Evolutionary conservation across 2,329 filamentous ascomycete genomes (phyloP).

Genomic region (Aureobasidium mangrovei): DNA sequence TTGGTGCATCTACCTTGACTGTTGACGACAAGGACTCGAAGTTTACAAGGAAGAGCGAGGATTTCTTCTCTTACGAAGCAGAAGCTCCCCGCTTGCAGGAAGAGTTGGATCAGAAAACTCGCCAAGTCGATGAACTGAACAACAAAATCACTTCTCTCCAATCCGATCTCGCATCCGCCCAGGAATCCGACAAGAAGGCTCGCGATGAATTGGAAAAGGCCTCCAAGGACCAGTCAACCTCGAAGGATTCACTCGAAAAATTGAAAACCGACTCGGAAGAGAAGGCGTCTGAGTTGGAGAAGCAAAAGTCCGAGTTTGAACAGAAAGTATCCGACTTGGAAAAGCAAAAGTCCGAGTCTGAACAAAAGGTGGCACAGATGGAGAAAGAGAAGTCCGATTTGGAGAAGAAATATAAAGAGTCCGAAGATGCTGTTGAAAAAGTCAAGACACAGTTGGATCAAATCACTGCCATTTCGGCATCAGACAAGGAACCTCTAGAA

Average conservation of each 20-base stretch:
- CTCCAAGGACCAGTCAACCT: not conserved
- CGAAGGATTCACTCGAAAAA: constrained; percentile 1
- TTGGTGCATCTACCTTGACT: constrained; percentile 2
- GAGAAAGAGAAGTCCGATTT: constrained; percentile 8
- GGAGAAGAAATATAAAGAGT: not conserved
- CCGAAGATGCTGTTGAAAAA: not conserved
- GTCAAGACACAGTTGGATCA: constrained; percentile 1
- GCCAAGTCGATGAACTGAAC: constrained; percentile 63
- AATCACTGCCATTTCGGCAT: not conserved
- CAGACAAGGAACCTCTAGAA: constrained; percentile 8
- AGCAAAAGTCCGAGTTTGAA: constrained; percentile 6
- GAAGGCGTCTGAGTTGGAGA: constrained; percentile 1
- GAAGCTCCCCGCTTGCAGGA: constrained; percentile 75
- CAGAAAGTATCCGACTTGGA: constrained; percentile 1
- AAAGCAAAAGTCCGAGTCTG: constrained; percentile 3
- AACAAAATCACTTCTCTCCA: constrained; percentile 59
- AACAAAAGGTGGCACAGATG: constrained; percentile 4
- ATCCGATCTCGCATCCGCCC: constrained; percentile 53
- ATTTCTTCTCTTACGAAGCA: constrained; percentile 87
- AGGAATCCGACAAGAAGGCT: constrained; percentile 3
- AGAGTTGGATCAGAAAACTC: constrained; percentile 45
- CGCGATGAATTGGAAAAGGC: constrained; percentile 6
- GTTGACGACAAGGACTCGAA: constrained; percentile 2
- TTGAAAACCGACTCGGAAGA: constrained; percentile 1
- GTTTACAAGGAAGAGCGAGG: constrained; percentile 34